Evolutionary conservation across 345 rosid species (phyloP).

Genomic region (Psidium guajava): DNA sequence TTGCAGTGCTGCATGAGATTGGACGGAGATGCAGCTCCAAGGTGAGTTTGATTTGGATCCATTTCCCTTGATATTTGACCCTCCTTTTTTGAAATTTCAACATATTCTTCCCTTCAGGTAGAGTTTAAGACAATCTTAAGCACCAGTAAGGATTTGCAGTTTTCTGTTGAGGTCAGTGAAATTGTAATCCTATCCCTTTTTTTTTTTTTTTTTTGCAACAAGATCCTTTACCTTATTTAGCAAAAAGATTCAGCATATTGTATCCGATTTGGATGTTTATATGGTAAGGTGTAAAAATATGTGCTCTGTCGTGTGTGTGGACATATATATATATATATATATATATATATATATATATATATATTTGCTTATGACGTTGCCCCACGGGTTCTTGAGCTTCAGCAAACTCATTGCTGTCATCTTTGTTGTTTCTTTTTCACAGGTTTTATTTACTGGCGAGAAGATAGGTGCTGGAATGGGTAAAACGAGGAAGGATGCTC

Average conservation of each 20-base stretch:
- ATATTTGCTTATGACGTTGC: not conserved
- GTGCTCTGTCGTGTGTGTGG: not conserved
- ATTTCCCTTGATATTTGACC: not conserved
- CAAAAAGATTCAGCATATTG: not conserved
- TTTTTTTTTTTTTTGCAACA: not conserved
- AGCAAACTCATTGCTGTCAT: not conserved
- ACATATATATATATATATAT: no score
- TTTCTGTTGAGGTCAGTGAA: slow-evolving; percentile 84
- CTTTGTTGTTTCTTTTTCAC: slow-evolving; percentile 2
- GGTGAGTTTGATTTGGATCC: slow-evolving; percentile 24
- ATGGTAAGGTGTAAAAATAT: not conserved
- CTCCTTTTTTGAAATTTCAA: slow-evolving; percentile 1
- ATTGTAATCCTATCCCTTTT: not conserved
- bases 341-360: not conserved
- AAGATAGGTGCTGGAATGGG: slow-evolving; percentile 98
- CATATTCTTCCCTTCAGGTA: slow-evolving; percentile 36
- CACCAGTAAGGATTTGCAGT: slow-evolving; percentile 85
- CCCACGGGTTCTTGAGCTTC: not conserved
- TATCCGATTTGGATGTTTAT: not conserved
- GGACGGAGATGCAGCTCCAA: slow-evolving; percentile 84
- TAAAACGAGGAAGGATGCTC: slow-evolving; percentile 92
- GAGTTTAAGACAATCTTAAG: slow-evolving; percentile 75
- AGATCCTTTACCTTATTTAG: not conserved
- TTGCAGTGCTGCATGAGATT: slow-evolving; percentile 83
- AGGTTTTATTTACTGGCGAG: slow-evolving; percentile 91